Base-by-base conservation (phyloP, 352 stramenopile genomes). In the Phytophthora pistaciae region DNA sequence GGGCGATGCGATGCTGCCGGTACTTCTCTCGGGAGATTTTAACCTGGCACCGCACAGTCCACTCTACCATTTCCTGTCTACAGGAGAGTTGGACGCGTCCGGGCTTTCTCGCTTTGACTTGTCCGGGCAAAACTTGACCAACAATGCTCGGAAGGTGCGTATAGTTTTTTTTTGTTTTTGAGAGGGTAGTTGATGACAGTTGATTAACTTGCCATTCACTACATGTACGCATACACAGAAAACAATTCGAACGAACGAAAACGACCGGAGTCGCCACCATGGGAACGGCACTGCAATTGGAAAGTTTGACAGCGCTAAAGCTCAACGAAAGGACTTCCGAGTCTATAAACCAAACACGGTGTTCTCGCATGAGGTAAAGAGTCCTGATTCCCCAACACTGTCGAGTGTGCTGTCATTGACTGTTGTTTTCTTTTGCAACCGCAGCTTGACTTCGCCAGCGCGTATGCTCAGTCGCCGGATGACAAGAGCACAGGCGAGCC, bases 11-110 rank as follows among this genome's bases (percentile, higher is more conserved):
- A 56, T 60, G 23, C 68, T 87, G 1, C 80, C 83, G 0, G 66
- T 90, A 13, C 36, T 93, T 31, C 70, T 93, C 18, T 90, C 80
- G 46, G 85, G 85, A 0, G 85, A 93, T 50, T 93, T 93, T 60
- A 93, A 93, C 64, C 53, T 93, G 46, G 70, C 79, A 52, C 85
- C 85, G 1, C 80, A 87, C 64, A 91, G 85, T 25, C 74, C 85
- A 53, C 70, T 93, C 23, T 93, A 93, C 53, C 80, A 90, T 58
- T 90, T 83, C 40, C 42, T 93, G 13, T 83, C 80, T 23, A 74
- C 68, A 13, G 82, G 85, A 11, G 62, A 70, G 7, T 56, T 93
- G 18, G 59, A 90, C 66, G 70, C 68, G 9, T 85, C 82, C 1
- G 76, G 74, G 0, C 56, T 91, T 25, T 84, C 78, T 29, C 83